These are phyloP conservation scores for Trichoderma simmonsii DNA, from an alignment of 2,329 filamentous ascomycete genomes.

Conservation along the genomic window DNA sequence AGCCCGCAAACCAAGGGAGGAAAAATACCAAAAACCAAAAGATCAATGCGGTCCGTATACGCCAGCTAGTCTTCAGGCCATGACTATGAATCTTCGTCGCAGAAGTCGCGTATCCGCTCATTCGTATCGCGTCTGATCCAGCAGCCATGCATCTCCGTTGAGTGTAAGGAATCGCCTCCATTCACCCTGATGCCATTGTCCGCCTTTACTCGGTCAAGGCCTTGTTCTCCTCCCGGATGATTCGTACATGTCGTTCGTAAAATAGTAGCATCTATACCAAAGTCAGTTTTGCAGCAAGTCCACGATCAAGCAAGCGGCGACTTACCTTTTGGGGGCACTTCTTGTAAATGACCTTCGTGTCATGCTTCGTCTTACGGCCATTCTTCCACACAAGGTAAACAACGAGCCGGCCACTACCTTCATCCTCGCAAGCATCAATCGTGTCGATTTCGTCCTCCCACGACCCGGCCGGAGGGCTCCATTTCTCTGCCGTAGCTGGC, in stretches of 20 bases:
- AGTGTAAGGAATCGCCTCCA: background rate
- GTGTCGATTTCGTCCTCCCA: slow-evolving; percentile 73
- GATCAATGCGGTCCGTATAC: background rate
- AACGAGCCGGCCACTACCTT: slow-evolving; percentile 54
- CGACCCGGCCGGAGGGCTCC: slow-evolving; percentile 66
- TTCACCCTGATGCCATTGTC: background rate
- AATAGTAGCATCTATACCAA: slow-evolving; percentile 53
- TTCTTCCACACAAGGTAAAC: slow-evolving; percentile 74
- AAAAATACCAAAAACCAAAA: background rate
- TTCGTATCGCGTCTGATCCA: background rate
- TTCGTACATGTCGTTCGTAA: slow-evolving; percentile 57
- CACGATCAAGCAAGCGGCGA: background rate
- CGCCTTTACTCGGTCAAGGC: slow-evolving; percentile 20
- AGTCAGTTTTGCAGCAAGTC: background rate
- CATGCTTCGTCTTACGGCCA: slow-evolving; percentile 70
- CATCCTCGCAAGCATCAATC: slow-evolving; percentile 71
- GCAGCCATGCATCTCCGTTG: background rate
- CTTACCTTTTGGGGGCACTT: slow-evolving; percentile 75
- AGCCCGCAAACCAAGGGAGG: background rate
- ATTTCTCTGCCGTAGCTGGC: slow-evolving; percentile 47
- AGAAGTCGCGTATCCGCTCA: background rate
- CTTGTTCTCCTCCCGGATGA: slow-evolving; percentile 41
- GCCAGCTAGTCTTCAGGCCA: background rate
- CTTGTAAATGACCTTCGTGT: slow-evolving; percentile 64
- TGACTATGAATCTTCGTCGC: background rate